Evolutionary conservation across 805 yeast species (phyloP), one percentile per base, ranked within the genome.

Genomic region (Saccharomycopsis selenospora): DNA sequence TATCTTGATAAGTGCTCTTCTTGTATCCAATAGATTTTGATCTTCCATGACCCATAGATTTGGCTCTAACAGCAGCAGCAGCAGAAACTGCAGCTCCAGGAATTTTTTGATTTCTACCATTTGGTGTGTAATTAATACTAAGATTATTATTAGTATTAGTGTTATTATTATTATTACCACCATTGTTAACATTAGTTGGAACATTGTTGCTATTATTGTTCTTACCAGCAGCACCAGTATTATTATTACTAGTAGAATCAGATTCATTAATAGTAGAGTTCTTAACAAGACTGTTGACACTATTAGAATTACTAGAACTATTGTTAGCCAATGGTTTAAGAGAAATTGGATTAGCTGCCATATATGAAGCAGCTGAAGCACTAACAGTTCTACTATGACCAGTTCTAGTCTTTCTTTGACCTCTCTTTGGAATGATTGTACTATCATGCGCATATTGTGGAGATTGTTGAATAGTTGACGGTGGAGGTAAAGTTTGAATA

Each of bases 21-120:
- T 45, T 45, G 45, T 46, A 47, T 41, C 47, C 73, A 45, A 73
- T 63, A 4, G 84, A 74, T 51, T 80, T 82, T 57, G 79, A 81
- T 59, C 86, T 76, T 18, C 78, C 75, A 61, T 86, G 91, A n/a
- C 90, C 89, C 43, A 86, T 80, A 18, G 95, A 84, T 61, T 85
- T 87, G 2, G 95, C 95, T 58, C 95, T 76, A 0, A 95, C 95
- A 11, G 88, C 79, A 30, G 95, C 95, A 6, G 38, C 6, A 7
- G n/a, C 17, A 20, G 18, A 14, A 14, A 20, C 38, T 14, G 38
- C 11, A 11, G 29, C 29, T 27, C 63, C 86, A n/a, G 95, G 50
- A 60, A 63, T 27, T 27, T 27, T 11, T 27, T 27, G 29, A 54
- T 64, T 69, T 30, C 65, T 62, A 6, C 65, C 64, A 23, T 59